These are phyloP conservation scores for Phoenix dactylifera DNA, from an alignment of 176 grass and related monocot species.

Conservation along the genomic window DNA sequence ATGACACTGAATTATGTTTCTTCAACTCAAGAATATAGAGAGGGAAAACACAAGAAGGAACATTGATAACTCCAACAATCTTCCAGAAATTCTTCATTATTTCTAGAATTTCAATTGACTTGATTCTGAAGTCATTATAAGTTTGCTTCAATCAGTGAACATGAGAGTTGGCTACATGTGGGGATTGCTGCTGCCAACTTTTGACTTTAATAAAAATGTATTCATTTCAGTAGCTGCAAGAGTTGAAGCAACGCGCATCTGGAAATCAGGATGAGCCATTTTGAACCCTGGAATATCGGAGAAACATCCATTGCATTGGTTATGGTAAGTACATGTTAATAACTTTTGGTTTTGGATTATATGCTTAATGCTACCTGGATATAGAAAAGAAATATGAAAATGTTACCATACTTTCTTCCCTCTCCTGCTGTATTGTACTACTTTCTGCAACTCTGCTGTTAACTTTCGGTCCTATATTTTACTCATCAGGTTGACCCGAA, in stretches of 20 bases:
- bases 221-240: constrained; percentile 97
- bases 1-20: no score
- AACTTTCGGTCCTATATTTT: constrained; percentile 13
- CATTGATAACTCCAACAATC: no score
- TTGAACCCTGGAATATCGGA: constrained; percentile 90
- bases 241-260: constrained; percentile 84
- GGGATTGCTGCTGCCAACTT: neutral
- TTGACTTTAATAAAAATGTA: constrained; percentile 28
- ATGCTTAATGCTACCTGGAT: no score
- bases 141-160: no score
- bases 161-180: no score
- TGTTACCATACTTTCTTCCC: no score
- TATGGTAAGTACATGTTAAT: constrained; percentile 48
- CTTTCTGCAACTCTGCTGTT: neutral
- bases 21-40: no score
- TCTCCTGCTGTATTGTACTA: constrained; percentile 9
- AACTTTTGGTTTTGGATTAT: neutral
- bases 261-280: constrained; percentile 69
- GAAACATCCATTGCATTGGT: constrained; percentile 94
- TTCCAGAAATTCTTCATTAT: no score
- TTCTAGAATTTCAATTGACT: no score
- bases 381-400: no score
- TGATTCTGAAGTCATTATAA: no score
- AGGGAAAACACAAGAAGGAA: no score
- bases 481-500: constrained; percentile 88